Evolutionary conservation across 352 stramenopile species (phyloP).

Genomic region (Globisporangium carolinianum): DNA sequence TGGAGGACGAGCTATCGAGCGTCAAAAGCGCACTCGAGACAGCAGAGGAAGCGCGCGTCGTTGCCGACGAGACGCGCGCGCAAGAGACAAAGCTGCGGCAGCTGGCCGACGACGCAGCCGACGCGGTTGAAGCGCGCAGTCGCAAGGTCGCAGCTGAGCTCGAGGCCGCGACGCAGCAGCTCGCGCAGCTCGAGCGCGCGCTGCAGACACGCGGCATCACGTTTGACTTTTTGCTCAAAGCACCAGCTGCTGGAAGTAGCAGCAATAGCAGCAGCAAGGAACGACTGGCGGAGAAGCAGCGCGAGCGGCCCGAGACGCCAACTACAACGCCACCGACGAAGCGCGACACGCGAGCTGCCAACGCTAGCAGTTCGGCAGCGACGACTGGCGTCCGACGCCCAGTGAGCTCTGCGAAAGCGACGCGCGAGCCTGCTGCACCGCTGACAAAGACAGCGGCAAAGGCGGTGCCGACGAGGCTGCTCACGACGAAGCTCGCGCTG

Average conservation of each 20-base stretch:
- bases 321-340: background rate
- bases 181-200: constrained; percentile 34
- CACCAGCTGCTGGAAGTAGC: constrained; percentile 2
- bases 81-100: constrained; percentile 36
- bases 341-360: background rate
- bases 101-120: constrained; percentile 36
- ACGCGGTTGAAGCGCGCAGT: constrained; percentile 30
- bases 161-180: constrained; percentile 17
- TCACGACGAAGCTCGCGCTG: constrained; percentile 1
- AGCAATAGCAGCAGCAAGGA: constrained; percentile 12
- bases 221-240: constrained; percentile 52
- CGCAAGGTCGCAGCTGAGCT: constrained; percentile 32
- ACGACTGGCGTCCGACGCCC: background rate
- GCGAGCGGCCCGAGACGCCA: constrained; percentile 3
- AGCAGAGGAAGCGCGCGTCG: constrained; percentile 20
- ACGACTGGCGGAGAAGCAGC: background rate
- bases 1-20: constrained; percentile 26
- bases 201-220: constrained; percentile 58
- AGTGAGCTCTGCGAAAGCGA: constrained; percentile 3
- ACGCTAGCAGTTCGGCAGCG: background rate
- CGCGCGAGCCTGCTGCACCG: background rate
- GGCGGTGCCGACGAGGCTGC: background rate
- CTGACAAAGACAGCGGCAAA: background rate
- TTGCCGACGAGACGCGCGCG: constrained; percentile 27
- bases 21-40: constrained; percentile 20